Percentiles rank a stretch among this genome's conserved stretches.
Conservation (phyloP, 192 early-diverging fungal species). For the Backusella parvicylindrica region DNA sequence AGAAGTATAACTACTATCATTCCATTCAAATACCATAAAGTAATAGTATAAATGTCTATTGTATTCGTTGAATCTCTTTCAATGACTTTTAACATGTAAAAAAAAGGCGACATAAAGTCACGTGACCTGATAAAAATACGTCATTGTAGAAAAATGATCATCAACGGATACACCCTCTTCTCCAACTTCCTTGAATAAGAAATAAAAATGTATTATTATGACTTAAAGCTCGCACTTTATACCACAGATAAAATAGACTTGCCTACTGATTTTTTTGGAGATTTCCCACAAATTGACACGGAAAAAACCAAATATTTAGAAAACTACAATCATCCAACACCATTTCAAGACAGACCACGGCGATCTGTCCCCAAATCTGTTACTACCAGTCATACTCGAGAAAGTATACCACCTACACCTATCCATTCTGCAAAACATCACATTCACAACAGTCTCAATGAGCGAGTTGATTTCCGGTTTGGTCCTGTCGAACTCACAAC, state of each 20-base stretch:
- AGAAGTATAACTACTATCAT: too few species aligned
- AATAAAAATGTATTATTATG: slow-evolving; percentile 14
- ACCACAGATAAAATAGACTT: neutral
- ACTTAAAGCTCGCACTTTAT: slow-evolving; percentile 7
- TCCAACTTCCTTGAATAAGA: neutral
- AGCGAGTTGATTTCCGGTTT: slow-evolving; percentile 8
- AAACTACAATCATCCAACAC: neutral
- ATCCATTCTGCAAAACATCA: neutral
- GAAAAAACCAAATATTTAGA: neutral
- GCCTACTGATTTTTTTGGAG: neutral
- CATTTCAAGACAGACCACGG: neutral
- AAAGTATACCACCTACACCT: slow-evolving; percentile 3
- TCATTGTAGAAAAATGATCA: neutral
- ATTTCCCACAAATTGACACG: neutral
- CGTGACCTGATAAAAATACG: neutral
- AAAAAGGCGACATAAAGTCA: neutral
- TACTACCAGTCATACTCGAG: too few species aligned
- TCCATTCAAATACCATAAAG: too few species aligned
- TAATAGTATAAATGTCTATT: too few species aligned
- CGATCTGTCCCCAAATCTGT: neutral
- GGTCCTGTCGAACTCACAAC: neutral
- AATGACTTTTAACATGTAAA: neutral
- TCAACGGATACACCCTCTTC: neutral
- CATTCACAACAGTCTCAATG: neutral
- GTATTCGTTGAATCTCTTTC: too few species aligned